Base-by-base conservation (phyloP, 345 rosid species). In the Acer negundo region DNA sequence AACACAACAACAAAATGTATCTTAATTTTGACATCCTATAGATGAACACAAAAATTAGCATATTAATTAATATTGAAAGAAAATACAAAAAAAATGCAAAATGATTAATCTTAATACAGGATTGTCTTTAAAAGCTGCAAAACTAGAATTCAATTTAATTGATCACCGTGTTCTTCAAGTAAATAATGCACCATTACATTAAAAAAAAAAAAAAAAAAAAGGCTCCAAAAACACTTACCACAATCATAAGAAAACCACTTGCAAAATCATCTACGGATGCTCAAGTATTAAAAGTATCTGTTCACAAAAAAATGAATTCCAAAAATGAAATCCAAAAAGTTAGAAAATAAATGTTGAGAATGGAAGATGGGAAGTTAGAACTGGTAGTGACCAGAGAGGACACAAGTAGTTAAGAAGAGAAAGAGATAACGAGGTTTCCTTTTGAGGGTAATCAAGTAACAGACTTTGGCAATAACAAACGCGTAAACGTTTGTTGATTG, bases 341-440 rank as follows among this genome's bases (percentile, higher is more conserved):
- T 13, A 16, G 59, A 51, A 53, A 28, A 58, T 19, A n/a, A 10
- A 31, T 19, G 23, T 2, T 42, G 46, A 8, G 2, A 42, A 42
- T 1, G 2, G 11, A 35, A 13, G 20, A 20, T 51, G 1, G 26
- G 31, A 4, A 61, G 31, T 72, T 2, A n/a, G 22, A 61, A 1
- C 28, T 44, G 40, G 53, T 3, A 69, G 66, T 75, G 66, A 73
- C 64, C 66, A 49, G 11, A 72, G 6, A 44, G 20, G n/a, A 28
- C 55, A 53, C 23, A 20, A 69, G 44, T 72, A 75, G 67, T 58
- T 64, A 85, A 83, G 79, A 73, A 17, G 58, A 77, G n/a, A 8
- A 3, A 10, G 38, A 3, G 19, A 23, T 15, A 40, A 8, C 7
- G 38, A 35, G 38, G 38, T 35, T 35, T 35, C 38, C 38, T 35